Percentiles rank a stretch among this genome's conserved stretches.
Evolutionary conservation across 148 eudicot genomes (phyloP).

Genomic region (Beta vulgaris): DNA sequence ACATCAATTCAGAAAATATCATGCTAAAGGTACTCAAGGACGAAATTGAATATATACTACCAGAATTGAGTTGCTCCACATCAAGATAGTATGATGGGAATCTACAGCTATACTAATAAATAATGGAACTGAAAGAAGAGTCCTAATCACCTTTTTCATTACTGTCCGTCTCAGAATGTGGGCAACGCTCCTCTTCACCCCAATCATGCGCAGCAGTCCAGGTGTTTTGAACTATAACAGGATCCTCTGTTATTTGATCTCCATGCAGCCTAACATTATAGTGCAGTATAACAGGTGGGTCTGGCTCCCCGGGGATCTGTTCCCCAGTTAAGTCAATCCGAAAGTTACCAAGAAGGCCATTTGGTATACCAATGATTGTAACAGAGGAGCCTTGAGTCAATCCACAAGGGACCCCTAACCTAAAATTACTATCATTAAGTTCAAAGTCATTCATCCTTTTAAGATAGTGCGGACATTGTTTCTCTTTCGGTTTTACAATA

Average conservation of each 20-base stretch:
- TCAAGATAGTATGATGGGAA: background rate
- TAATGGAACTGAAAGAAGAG: background rate
- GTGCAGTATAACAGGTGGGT: constrained; percentile 87
- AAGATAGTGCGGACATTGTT: constrained; percentile 93
- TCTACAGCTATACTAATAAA: background rate
- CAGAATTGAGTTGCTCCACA: background rate
- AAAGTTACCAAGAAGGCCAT: constrained; percentile 87
- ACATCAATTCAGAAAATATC: background rate
- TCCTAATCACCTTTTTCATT: constrained; percentile 63
- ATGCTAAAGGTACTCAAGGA: background rate
- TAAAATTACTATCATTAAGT: constrained; percentile 53
- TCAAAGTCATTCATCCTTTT: constrained; percentile 72
- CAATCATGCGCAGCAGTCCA: constrained; percentile 97
- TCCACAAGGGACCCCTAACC: constrained; percentile 83
- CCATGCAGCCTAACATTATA: constrained; percentile 95
- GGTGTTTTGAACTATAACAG: constrained; percentile 96
- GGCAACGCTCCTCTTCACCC: constrained; percentile 97
- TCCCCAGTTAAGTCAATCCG: constrained; percentile 83
- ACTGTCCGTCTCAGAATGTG: constrained; percentile 52
- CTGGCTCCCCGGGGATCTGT: constrained; percentile 90
- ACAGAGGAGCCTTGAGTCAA: constrained; percentile 92
- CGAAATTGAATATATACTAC: background rate
- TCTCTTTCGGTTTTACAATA: constrained; percentile 56
- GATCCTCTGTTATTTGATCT: constrained; percentile 83
- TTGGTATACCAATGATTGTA: constrained; percentile 85